Evolutionary conservation across 805 yeast genomes (phyloP).

Genomic region (Lipomyces sp.): DNA sequence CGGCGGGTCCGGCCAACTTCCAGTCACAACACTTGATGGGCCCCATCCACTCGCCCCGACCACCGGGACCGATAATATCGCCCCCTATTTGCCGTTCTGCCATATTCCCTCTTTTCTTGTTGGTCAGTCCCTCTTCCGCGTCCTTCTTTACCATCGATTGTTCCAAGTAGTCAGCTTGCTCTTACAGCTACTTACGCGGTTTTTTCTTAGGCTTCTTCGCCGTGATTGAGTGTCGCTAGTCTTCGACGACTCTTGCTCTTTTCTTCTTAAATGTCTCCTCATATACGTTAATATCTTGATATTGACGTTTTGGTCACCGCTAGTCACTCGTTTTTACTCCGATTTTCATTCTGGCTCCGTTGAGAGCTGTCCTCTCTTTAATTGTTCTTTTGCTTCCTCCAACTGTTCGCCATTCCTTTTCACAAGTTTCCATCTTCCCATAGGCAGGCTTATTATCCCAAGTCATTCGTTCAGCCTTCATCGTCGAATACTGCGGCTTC

Average conservation of each 20-base stretch:
- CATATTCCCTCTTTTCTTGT: not conserved
- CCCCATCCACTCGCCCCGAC: not conserved
- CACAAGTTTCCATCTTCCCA: not conserved
- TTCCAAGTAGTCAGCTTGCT: not conserved
- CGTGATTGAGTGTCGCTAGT: not conserved
- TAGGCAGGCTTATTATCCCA: not conserved
- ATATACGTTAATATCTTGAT: conserved; percentile 5
- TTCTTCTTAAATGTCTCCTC: conserved; percentile 14
- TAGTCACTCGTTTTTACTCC: not conserved
- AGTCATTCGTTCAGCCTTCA: conserved; percentile 2
- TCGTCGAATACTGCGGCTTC: not conserved
- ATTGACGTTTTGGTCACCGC: conserved; percentile 6
- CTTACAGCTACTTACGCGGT: not conserved
- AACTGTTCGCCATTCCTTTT: conserved; percentile 3
- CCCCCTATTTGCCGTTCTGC: not conserved
- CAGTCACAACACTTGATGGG: not conserved
- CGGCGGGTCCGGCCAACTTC: too few species aligned
- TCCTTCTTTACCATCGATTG: not conserved
- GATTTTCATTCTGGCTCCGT: not conserved
- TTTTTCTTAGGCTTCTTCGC: not conserved
- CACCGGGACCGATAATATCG: not conserved
- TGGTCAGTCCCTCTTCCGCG: not conserved
- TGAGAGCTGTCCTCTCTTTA: conserved; percentile 5
- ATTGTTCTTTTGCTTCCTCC: not conserved
- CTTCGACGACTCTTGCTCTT: not conserved